phyloP scores from a whole-genome alignment of 139 green algal species.

The Eudorina sp. region DNA sequence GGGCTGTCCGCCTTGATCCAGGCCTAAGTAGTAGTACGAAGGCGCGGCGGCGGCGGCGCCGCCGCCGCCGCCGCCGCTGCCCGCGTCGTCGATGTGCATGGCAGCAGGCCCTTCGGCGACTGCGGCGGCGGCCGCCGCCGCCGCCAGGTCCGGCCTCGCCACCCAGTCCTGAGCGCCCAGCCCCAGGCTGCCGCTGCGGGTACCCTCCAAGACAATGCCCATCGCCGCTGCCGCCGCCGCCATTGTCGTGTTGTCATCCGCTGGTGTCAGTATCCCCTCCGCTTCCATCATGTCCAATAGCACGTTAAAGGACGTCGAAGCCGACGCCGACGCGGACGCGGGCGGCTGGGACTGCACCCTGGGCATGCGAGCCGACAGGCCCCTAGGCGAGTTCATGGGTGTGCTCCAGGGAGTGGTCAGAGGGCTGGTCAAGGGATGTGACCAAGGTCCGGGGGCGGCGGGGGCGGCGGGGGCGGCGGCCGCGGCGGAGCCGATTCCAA shows the following conservation, averaged over 20 bases:
- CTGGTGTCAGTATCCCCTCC: background rate
- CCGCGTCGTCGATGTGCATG: background rate
- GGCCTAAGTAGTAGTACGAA: too few species aligned
- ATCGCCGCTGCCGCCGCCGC: background rate
- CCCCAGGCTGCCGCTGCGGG: background rate
- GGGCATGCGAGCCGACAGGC: background rate
- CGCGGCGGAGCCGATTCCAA: too few species aligned
- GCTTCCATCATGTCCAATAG: constrained; percentile 36
- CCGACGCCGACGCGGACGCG: background rate
- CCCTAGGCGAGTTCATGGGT: constrained; percentile 17
- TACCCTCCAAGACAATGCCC: background rate
- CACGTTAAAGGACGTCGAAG: constrained; percentile 15
- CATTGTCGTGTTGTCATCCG: background rate
- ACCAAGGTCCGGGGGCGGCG: background rate
- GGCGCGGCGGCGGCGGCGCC: too few species aligned
- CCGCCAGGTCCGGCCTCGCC: background rate
- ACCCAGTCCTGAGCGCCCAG: background rate
- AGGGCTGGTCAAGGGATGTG: constrained; percentile 30
- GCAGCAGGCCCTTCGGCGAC: background rate
- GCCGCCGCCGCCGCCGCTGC: background rate
- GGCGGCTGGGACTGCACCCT: background rate
- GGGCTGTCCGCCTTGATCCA: too few species aligned
- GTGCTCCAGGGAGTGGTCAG: constrained; percentile 23
- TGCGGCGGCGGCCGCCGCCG: background rate
- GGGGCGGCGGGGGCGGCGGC: background rate